Base-by-base conservation (phyloP, 768 basidiomycete species). In the Mycena albidolilacea region DNA sequence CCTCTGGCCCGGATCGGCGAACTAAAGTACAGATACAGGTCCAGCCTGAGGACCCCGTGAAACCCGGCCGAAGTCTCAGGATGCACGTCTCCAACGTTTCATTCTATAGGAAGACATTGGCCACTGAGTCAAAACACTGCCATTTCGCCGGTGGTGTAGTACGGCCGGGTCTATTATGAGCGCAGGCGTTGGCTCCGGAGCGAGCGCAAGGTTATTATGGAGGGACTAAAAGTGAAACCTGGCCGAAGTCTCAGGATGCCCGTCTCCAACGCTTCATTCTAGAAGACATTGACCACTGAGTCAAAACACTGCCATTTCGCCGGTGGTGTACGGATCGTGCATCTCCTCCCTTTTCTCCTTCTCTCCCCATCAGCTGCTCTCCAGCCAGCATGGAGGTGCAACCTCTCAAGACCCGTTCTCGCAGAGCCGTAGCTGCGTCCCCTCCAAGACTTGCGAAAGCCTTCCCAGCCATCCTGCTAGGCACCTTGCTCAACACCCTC, bases 401-500 rank as follows among this genome's bases (percentile, higher is more conserved):
- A 52, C 17, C 19, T 52, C 50, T 52, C 50, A 52, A 52, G 50
- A 52, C 50, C 50, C 50, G 50, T 52, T 52, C 50, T 52, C 50
- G 50, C n/a, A 52, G 50, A 52, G 50, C 50, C 50, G 50, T 52
- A 21, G 50, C 50, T 52, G 50, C 50, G 50, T 52, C 50, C 50
- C n/a, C n/a, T 52, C 50, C n/a, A 52, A 52, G 50, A 52, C 50
- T 52, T 19, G 50, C 50, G 50, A 52, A 52, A 52, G 50, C 50
- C 50, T 21, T 52, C 50, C 50, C 50, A n/a, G 50, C 50, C 50
- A 52, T 52, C 50, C 50, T 52, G 21, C 50, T 52, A 52, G 50
- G 50, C 50, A 52, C 50, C 50, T 52, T 52, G 50, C 50, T 52
- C 50, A 52, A 52, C 50, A 52, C 50, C 50, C 50, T 52, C 50